Conservation (phyloP, 2,329 filamentous ascomycete species). For the Colletotrichum sp. region DNA sequence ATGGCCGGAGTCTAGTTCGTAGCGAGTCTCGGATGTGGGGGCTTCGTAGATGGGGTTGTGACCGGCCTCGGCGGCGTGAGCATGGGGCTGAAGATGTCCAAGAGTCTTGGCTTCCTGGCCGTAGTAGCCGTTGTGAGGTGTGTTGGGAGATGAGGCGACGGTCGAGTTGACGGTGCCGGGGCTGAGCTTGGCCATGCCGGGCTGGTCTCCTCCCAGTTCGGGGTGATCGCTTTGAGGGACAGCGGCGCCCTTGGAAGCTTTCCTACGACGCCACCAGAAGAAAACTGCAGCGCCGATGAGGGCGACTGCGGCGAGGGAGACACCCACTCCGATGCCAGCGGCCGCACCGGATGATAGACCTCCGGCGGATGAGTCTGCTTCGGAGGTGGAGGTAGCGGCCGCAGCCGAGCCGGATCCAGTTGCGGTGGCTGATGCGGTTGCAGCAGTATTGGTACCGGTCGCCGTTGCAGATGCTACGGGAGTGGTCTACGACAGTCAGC, state of each 20-base stretch:
- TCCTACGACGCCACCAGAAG: conserved; percentile 32
- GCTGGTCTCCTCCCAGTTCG: background rate
- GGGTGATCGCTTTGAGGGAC: background rate
- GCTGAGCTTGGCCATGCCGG: background rate
- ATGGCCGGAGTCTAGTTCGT: conserved; percentile 8
- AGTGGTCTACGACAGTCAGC: background rate
- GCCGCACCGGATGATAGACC: conserved; percentile 33
- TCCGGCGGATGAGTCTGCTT: background rate
- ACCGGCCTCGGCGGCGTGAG: conserved; percentile 4
- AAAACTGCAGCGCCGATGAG: conserved; percentile 25
- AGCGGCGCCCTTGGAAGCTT: background rate
- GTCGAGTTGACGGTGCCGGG: conserved; percentile 2
- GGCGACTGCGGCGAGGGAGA: conserved; percentile 28
- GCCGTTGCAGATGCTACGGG: background rate
- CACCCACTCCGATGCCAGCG: conserved; percentile 35
- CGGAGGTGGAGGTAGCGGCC: background rate
- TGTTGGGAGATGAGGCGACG: background rate
- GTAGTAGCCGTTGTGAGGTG: conserved; percentile 8
- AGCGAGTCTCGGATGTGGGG: background rate
- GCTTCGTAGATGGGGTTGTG: conserved; percentile 14
- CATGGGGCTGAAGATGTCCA: conserved; percentile 5
- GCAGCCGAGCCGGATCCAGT: background rate
- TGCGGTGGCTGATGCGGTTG: conserved; percentile 1
- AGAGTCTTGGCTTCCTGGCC: conserved; percentile 2
- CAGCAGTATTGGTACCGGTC: background rate